Base-by-base conservation (phyloP, 116 monocot species). In the Dioscorea cayenensis region DNA sequence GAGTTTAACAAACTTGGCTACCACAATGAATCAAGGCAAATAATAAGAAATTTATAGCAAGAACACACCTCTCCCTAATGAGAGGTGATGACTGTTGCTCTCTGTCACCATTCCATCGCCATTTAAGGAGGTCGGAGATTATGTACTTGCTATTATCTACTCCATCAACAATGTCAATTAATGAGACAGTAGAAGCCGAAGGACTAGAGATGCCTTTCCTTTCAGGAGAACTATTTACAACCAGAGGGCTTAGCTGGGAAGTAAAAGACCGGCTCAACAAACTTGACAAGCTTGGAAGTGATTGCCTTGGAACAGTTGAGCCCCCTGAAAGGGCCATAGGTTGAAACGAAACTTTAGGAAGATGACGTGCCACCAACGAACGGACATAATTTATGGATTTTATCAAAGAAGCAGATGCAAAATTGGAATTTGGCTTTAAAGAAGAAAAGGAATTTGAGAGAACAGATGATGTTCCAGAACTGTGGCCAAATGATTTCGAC, bases 371-470 rank as follows among this genome's bases (percentile, higher is more conserved):
- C 23, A 99, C 99, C 59, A 99, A 69, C 36, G 91, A 99, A 49
- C 89, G 90, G 38, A 93, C 90, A 85, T 89, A 99, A 71, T 80
- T 86, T 60, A 99, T 83, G 50, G 99, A 99, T 70, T 99, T 99
- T 1, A 94, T 75, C 66, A 94, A 88, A 36, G 93, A 86, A 62
- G 80, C 67, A 74, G 90, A 89, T 65, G 87, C 85, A 85, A 87
- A 89, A 80, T 77, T 88, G 51, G 86, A 70, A 65, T 75, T 75
- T 48, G 83, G 67, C 3, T 65, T 27, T 1, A 76, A 66, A 76
- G 75, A 60, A 32, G 74, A 37, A 52, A 49, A 59, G 29, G 67
- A 59, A 76, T 66, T 85, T 66, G 82, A 70, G 20, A 36, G 49
- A 72, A 65, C 60, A 51, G 78, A 63, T 66, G 85, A 69, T 70